Evolutionary conservation across 345 rosid species (phyloP), one percentile per base, ranked within the genome.

Genomic region (Trapa incisa): DNA sequence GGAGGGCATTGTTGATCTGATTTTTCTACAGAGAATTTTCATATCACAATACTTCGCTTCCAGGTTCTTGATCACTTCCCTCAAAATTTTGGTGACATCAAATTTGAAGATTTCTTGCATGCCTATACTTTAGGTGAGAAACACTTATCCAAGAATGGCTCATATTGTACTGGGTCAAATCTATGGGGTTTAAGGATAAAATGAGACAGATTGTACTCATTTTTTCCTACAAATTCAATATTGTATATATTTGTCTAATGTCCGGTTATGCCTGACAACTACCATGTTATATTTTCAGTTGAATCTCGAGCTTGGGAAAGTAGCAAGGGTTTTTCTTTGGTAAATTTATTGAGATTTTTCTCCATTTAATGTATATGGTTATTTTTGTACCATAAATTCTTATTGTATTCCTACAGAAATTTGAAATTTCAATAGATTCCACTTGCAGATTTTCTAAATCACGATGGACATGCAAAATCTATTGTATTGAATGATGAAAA

Each of bases 391-490:
- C 5, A 45, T 67, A 12, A 42, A 35, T 14, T 62, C 33, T 61
- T 29, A 5, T 8, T 42, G 12, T 14, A 14, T 1, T 43, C 54
- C 66, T 45, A 32, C 14, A 29, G 11, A 58, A 9, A 33, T 12
- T 35, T 58, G 29, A 69, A 76, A 70, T 72, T 79, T 70, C 66
- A 73, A 43, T 82, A 89, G 96, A 85, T 92, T 73, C 98, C 96
- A 5, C 87, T 92, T 83, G 92, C 96, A 79, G 98, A 92, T 79
- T 92, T 89, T 75, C 48, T 86, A 77, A 92, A 92, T 76, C 96
- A 92, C 68, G 84, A 86, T 75, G 89, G 88, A 66, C 65, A 68
- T 76, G 83, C 96, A 67, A 65, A 89, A 74, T 86, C 96, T 75
- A 65, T 86, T 63, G 77, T 89, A 65, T 12, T 80, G 66, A 79